Percentiles rank a stretch among this genome's conserved stretches.
Conservation (phyloP, 1,139 yeast species). For the Taphrina confusa region DNA sequence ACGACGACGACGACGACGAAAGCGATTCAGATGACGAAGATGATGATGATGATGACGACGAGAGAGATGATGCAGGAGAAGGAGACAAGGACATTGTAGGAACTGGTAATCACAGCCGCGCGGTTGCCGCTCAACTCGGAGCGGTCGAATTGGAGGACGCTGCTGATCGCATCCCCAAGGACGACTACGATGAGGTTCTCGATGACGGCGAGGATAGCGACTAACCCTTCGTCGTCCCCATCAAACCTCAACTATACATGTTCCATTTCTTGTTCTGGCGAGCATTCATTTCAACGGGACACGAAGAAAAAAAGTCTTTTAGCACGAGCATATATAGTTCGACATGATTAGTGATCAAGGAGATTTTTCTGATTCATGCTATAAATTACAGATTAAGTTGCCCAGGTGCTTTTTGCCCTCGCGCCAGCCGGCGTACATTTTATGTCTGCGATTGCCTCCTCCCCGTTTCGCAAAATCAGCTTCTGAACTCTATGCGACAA, state of each 20-base stretch:
- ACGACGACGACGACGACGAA: constrained; percentile 8
- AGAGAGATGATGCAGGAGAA: background rate
- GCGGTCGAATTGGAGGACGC: background rate
- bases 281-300: background rate
- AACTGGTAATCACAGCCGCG: background rate
- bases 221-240: too few relatives aligned
- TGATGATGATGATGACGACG: constrained; percentile 11
- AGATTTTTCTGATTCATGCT: constrained; percentile 1
- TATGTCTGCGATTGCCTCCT: background rate
- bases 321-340: too few relatives aligned
- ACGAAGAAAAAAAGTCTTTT: too few relatives aligned
- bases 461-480: background rate
- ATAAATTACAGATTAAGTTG: constrained; percentile 5
- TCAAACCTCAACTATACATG: too few relatives aligned
- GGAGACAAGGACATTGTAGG: background rate
- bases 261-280: background rate
- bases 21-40: constrained; percentile 4
- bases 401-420: constrained; percentile 3
- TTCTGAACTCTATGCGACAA: constrained; percentile 4
- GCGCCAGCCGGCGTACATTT: too few relatives aligned
- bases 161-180: background rate
- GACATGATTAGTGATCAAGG: background rate
- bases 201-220: constrained; percentile 33
- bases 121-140: background rate
- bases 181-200: constrained; percentile 28